Percentiles rank a stretch among this genome's conserved stretches.
Evolutionary conservation across 2,329 filamentous ascomycete species (phyloP).

Genomic region (Sphaerulina vaccinii): DNA sequence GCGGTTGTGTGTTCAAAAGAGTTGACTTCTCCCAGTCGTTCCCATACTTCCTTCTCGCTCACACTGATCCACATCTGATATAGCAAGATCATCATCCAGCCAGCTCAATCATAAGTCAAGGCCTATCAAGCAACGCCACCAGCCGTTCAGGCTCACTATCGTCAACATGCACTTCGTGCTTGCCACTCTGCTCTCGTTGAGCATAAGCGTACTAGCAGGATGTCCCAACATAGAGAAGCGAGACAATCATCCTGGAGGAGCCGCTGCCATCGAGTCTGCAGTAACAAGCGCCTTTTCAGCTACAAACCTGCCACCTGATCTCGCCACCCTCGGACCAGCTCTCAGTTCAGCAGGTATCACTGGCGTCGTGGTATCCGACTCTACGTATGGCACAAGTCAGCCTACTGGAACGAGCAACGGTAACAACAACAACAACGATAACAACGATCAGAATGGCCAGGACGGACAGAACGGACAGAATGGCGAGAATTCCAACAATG

Average conservation of each 20-base stretch:
- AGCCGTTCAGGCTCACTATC: too few species aligned
- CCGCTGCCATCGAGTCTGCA: slow-evolving; percentile 11
- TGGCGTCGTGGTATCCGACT: slow-evolving; percentile 7
- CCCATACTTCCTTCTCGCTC: too few species aligned
- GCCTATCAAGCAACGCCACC: neutral
- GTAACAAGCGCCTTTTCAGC: slow-evolving; percentile 6
- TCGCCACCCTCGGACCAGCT: slow-evolving; percentile 9
- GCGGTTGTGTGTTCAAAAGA: neutral
- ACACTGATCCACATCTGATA: too few species aligned
- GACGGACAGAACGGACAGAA: neutral
- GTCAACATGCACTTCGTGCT: neutral
- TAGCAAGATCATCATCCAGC: too few species aligned
- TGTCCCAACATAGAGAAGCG: neutral
- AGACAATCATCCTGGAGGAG: slow-evolving; percentile 4
- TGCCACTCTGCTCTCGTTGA: slow-evolving; percentile 2
- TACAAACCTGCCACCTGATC: slow-evolving; percentile 4
- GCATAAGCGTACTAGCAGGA: neutral
- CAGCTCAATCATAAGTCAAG: too few species aligned
- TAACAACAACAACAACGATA: slow-evolving; percentile 2
- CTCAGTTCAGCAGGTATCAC: slow-evolving; percentile 17
- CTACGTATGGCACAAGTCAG: neutral
- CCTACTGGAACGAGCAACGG: slow-evolving; percentile 1
- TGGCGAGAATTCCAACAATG: too few species aligned
- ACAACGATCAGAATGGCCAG: neutral
- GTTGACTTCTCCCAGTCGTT: too few species aligned